These are phyloP conservation scores for Podospora pseudopauciseta DNA, from an alignment of 495 filamentous ascomycete genomes.

Conservation along the genomic window DNA sequence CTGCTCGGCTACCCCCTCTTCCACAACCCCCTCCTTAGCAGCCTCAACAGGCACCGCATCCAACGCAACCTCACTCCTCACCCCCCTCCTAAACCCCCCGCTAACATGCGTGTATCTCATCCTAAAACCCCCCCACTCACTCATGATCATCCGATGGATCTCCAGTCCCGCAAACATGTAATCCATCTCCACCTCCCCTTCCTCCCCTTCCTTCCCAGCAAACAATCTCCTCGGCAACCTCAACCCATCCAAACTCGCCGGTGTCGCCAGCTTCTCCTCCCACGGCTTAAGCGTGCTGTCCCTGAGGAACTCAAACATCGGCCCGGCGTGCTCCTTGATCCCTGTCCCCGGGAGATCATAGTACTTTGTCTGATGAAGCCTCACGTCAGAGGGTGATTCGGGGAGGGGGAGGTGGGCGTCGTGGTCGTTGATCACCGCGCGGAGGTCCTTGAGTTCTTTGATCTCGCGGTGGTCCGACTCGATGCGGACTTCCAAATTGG, in stretches of 20 bases:
- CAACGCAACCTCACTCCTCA: constrained; percentile 41
- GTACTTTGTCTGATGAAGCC: constrained; percentile 37
- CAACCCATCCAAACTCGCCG: constrained; percentile 33
- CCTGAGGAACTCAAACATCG: constrained; percentile 38
- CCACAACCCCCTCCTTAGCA: background rate
- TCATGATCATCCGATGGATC: constrained; percentile 34
- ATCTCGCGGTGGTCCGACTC: constrained; percentile 27
- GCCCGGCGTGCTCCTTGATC: constrained; percentile 20
- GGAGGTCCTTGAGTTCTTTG: constrained; percentile 22
- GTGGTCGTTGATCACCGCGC: constrained; percentile 22
- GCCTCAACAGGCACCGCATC: constrained; percentile 27
- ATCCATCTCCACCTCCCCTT: constrained; percentile 29
- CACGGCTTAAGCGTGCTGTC: constrained; percentile 34
- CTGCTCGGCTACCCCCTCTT: background rate
- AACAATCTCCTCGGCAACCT: constrained; percentile 35
- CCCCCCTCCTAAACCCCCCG: constrained; percentile 40
- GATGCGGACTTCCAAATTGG: constrained; percentile 40
- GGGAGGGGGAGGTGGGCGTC: constrained; percentile 35
- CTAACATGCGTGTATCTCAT: constrained; percentile 46
- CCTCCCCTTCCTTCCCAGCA: background rate
- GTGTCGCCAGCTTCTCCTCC: constrained; percentile 35
- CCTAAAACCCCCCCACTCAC: constrained; percentile 36
- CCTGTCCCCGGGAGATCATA: constrained; percentile 21
- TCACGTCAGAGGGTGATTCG: constrained; percentile 36
- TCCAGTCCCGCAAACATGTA: constrained; percentile 50